Base-by-base conservation (phyloP, 2,329 filamentous ascomycete species). In the Cercospora zeae-maydis region DNA sequence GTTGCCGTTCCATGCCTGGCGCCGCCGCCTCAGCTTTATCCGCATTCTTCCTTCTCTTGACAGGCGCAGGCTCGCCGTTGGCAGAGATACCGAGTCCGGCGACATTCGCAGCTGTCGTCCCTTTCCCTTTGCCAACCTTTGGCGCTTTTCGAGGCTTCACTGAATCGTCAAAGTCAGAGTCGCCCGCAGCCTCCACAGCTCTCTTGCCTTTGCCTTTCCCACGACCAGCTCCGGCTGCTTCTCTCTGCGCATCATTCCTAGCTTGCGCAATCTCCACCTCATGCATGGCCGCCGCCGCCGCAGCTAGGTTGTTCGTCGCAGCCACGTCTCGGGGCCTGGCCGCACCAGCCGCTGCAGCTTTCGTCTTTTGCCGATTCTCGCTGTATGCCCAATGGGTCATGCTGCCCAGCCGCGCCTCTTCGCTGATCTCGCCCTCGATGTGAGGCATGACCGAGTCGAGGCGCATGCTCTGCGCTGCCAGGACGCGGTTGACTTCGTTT, bases 321-420 rank as follows among this genome's bases (percentile, higher is more conserved):
- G 89, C 90, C 21, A 89, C 90, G 73, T 96, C 92, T 67, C 91
- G 86, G 64, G 92, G 84, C 53, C 89, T 88, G 27, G 89, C 84
- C 74, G 96, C 91, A 49, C 87, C 83, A 24, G 85, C 80, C n/a
- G 83, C 80, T 2, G 78, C 72, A 11, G 77, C 77, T 58, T 72
- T 69, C 70, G 86, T 87, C 67, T 83, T 82, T 60, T 81, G 76
- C 59, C 86, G 84, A 67, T 93, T 89, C 73, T 93, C 90, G 19
- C 91, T 90, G 75, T 98, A 98, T 54, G 93, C 95, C 95, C 95
- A 99, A 76, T 99, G 95, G 58, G 87, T 91, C 63, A 87, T 84
- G 78, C 92, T 98, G 57, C 96, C 95, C 79, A 92, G 88, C 77
- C 96, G 91, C 59, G 95, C 92, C 77, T 98, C 92, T 65, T 97